Evolutionary conservation across 306 rosid genomes (phyloP), one percentile per base, ranked within the genome.

Genomic region (Nissolia schottii): DNA sequence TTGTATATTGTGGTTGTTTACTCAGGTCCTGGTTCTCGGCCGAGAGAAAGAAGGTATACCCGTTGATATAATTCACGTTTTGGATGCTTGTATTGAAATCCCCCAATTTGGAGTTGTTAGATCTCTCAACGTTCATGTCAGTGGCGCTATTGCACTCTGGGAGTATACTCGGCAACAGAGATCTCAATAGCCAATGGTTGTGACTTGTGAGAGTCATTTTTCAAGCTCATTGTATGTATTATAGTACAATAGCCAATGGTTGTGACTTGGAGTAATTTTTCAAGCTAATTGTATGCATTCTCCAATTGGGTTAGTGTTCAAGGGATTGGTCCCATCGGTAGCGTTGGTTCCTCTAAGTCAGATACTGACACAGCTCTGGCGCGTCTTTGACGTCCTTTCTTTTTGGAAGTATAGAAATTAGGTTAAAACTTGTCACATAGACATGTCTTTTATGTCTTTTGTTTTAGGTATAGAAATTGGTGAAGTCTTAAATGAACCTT

Each of bases 141-240:
- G 98, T 34, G 96, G 97, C 11, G 98, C 98, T 58, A 91, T 94
- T 82, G 98, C 96, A 71, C 84, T 87, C 71, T 91, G 98, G 98
- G 98, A 94, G 73, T 94, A 91, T 73, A 87, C 98, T 75, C 83
- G 98, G 22, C 98, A 94, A 61, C 97, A 87, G 70, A 87, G 96
- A 84, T 88, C 86, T 66, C 77, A 55, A n/a, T 87, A 84, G 82
- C 40, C 64, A 48, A 11, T 80, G 23, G 27, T 51, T 38, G 59
- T 19, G 31, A 59, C 20, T 51, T 38, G 59, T 19, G 31, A 59
- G n/a, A 63, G 19, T 23, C 50, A 67, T 72, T 43, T 64, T 73
- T 19, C 60, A 38, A 54, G 28, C 37, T 61, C 22, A 29, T 53
- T 55, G 43, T 16, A 25, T n/a, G 8, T 13, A 43, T 28, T 29